phyloP scores from a whole-genome alignment of 345 rosid species.

The Salix purpurea region DNA sequence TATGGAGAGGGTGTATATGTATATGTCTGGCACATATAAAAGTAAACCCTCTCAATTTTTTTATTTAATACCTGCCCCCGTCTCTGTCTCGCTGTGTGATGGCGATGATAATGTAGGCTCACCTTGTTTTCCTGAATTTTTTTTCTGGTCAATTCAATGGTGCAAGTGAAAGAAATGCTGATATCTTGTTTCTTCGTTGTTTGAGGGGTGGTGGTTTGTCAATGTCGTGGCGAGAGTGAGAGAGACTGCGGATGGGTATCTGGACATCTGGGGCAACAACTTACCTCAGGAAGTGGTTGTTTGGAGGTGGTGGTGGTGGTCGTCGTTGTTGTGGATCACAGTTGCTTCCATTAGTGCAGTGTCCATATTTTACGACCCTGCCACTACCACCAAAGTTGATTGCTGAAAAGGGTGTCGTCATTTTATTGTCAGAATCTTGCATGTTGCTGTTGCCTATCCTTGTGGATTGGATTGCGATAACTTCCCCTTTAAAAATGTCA shows the following conservation, averaged over 20 bases:
- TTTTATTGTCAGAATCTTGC: conserved; percentile 7
- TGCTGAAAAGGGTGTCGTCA: conserved; percentile 17
- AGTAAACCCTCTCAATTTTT: conserved; percentile 20
- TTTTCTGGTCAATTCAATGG: neutral
- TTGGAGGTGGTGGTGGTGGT: neutral
- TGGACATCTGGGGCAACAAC: neutral
- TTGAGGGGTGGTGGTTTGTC: neutral
- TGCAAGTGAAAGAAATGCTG: neutral
- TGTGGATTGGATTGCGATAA: neutral
- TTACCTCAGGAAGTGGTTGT: neutral
- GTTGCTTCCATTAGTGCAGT: neutral
- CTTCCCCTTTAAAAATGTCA: neutral
- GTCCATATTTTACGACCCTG: neutral
- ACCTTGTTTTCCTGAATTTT: neutral
- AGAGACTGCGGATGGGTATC: neutral
- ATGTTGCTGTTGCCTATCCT: conserved; percentile 1
- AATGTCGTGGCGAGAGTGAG: neutral
- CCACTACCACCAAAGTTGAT: neutral
- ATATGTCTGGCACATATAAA: conserved; percentile 25
- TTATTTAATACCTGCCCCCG: neutral
- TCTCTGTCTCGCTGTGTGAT: neutral
- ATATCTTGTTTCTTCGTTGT: neutral
- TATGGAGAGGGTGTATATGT: conserved; percentile 34
- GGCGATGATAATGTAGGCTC: neutral
- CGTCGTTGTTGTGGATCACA: neutral